Conservation (phyloP, 192 early-diverging fungal genomes). For the Chytriomyces sp. region DNA sequence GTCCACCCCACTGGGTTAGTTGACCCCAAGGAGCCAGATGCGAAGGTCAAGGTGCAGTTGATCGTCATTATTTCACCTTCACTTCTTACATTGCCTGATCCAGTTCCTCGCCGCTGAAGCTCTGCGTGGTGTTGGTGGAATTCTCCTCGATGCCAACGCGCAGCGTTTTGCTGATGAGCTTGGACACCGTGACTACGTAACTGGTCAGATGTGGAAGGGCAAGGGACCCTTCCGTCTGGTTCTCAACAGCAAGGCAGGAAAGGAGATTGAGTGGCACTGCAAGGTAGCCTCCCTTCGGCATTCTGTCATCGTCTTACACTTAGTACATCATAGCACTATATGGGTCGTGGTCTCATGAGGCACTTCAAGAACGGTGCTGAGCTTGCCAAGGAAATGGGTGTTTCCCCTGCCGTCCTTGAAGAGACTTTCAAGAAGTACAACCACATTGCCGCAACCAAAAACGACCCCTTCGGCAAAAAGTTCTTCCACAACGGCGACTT, state of each 20-base stretch:
- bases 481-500: conserved; percentile 62
- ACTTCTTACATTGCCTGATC: not conserved
- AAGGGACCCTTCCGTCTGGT: conserved; percentile 84
- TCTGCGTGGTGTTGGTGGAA: conserved; percentile 89
- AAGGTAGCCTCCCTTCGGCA: conserved; percentile 35
- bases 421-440: conserved; percentile 55
- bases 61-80: not conserved
- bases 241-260: conserved; percentile 79
- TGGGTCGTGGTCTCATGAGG: conserved; percentile 87
- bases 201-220: conserved; percentile 82
- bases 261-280: conserved; percentile 93
- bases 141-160: conserved; percentile 79
- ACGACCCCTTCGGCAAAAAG: conserved; percentile 59
- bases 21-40: conserved; percentile 82
- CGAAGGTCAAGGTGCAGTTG: conserved; percentile 71
- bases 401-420: conserved; percentile 24
- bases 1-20: conserved; percentile 97
- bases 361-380: conserved; percentile 73
- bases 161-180: conserved; percentile 92
- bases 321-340: conserved; percentile 65
- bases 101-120: conserved; percentile 93
- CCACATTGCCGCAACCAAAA: conserved; percentile 53
- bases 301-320: not conserved
- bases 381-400: conserved; percentile 76
- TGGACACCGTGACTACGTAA: conserved; percentile 92